Evolutionary conservation across 345 rosid species (phyloP), one percentile per base, ranked within the genome.

Genomic region (Hypericum androsaemum): DNA sequence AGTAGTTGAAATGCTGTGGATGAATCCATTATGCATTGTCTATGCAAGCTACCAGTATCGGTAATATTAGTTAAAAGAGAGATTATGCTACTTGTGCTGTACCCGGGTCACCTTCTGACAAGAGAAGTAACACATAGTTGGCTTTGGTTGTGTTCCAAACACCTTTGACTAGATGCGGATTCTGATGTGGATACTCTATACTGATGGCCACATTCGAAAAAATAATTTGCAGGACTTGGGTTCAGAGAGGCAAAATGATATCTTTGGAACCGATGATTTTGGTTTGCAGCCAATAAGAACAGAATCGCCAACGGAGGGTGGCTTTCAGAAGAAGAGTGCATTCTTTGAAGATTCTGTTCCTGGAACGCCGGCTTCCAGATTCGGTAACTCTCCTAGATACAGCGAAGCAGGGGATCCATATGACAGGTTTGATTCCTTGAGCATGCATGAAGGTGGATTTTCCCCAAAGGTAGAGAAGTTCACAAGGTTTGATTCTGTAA

Each of bases 271-370:
- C 11, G 69, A 72, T 56, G 82, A 72, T 77, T 87, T 69, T 64
- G 94, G 69, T 63, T 67, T 61, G 14, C 77, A 71, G 70, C 52
- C 89, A 35, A 62, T 66, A 53, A 69, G 78, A 56, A 78, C 74
- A 37, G 92, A 67, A 59, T 86, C 95, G 57, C 84, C 87, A 10
- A 54, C 64, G 15, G 84, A 72, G 37, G 73, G 74, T 50, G 64
- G 43, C 41, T 72, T 65, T 42, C 75, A 64, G 66, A 89, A 65
- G 67, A 84, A 72, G 70, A 72, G 83, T 62, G 69, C 77, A 39
- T 80, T 77, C 52, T 87, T 90, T 53, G 98, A 92, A 41, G 98
- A 88, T 59, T 92, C 98, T 36, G 95, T 81, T 11, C 92, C 98
- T 42, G 64, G 84, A 64, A 81, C 89, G 47, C 95, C 98, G 46